These are phyloP conservation scores for Tetrahymena malaccensis DNA, from an alignment of 73 alveolate genomes.

Conservation along the genomic window DNA sequence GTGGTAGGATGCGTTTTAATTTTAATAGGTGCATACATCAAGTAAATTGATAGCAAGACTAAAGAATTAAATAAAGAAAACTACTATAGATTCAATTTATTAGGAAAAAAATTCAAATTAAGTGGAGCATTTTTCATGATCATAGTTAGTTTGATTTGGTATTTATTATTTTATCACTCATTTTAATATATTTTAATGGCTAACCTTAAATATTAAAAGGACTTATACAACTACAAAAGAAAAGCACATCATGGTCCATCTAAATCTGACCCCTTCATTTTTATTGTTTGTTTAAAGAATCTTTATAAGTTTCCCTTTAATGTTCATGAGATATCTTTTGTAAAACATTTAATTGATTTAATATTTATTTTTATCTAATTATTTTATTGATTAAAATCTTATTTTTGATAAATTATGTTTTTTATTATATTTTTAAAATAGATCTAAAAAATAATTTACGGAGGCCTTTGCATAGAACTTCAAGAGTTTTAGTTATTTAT, in stretches of 20 bases:
- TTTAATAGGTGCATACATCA: background rate
- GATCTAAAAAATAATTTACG: background rate
- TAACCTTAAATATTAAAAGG: background rate
- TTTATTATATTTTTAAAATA: background rate
- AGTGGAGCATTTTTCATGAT: background rate
- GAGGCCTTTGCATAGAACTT: background rate
- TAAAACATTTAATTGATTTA: background rate
- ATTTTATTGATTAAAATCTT: background rate
- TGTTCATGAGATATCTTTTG: background rate
- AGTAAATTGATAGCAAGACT: background rate
- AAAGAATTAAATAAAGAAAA: background rate
- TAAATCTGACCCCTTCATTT: background rate
- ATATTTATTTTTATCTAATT: background rate
- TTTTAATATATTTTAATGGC: background rate
- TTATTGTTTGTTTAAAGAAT: background rate
- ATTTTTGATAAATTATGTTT: background rate
- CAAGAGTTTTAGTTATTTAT: background rate
- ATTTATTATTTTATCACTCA: background rate
- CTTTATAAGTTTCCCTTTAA: background rate
- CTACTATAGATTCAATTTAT: background rate
- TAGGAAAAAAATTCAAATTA: background rate
- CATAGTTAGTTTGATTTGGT: background rate
- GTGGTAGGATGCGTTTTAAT: background rate
- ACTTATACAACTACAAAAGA: background rate
- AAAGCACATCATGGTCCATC: background rate